Evolutionary conservation across 1,139 yeast species (phyloP).

Genomic region (Lodderomyces theae): DNA sequence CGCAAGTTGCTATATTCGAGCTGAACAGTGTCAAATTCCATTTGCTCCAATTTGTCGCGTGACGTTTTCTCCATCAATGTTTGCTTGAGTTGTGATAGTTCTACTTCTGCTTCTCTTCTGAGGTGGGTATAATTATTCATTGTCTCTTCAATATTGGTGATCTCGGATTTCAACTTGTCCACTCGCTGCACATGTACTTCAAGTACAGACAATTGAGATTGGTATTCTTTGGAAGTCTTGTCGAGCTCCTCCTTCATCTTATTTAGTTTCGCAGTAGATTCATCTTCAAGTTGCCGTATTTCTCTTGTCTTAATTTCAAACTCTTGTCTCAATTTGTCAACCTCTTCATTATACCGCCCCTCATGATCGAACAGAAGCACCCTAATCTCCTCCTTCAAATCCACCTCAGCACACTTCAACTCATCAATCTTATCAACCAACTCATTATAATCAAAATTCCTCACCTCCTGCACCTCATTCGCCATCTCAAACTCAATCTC

Average conservation of each 20-base stretch:
- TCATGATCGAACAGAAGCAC: too few species aligned
- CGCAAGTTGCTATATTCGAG: conserved; percentile 13
- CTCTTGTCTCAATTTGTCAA: conserved; percentile 20
- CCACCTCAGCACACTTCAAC: conserved; percentile 15
- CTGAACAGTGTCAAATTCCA: conserved; percentile 6
- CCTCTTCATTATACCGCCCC: too few species aligned
- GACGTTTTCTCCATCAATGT: not conserved
- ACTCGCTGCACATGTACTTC: conserved; percentile 6
- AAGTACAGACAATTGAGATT: conserved; percentile 9
- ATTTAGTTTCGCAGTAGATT: not conserved
- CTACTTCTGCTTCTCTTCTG: conserved; percentile 6
- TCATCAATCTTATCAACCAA: conserved; percentile 17
- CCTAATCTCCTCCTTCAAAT: conserved; percentile 15
- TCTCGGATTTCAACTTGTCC: conserved; percentile 8
- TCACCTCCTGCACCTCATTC: conserved; percentile 29
- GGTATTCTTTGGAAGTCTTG: not conserved
- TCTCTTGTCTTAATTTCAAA: conserved; percentile 12
- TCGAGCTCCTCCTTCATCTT: conserved; percentile 1
- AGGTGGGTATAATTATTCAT: conserved; percentile 9
- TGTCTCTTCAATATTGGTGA: conserved; percentile 9
- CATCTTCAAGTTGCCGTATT: not conserved
- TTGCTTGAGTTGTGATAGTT: not conserved
- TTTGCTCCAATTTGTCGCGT: not conserved
- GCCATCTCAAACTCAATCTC: conserved; percentile 32
- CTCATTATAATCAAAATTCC: conserved; percentile 26